Evolutionary conservation across 2,329 filamentous ascomycete genomes (phyloP), one percentile per base, ranked within the genome.

Genomic region (Cladosporium sp.): DNA sequence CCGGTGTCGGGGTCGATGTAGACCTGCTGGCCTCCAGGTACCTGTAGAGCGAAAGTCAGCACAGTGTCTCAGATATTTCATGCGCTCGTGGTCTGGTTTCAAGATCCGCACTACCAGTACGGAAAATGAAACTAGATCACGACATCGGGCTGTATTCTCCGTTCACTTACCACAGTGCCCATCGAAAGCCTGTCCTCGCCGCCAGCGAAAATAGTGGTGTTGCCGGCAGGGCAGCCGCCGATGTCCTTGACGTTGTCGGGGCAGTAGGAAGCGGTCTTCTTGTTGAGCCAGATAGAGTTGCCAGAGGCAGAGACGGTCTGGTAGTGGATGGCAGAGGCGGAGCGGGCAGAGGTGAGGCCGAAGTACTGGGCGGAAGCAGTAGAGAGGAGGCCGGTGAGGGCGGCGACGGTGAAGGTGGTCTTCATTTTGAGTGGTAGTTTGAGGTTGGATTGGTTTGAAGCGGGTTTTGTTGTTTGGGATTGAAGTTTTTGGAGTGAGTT

Each of bases 1-100:
- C 76, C 76, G 44, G 66, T 70, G 21, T 62, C 49, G 15, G 72
- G 65, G 34, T 74, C 72, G 67, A 77, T 71, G 71, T 74, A 77
- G 59, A 74, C 68, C 65, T 70, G 69, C 67, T 76, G 74, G 49
- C 74, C 74, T 11, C 73, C 74, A 4, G 71, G 71, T 7, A 76
- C 75, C 34, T 24, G 24, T 24, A 24, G 24, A 24, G 24, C 24
- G 24, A 24, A 24, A 24, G 24, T 24, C 24, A 24, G 24, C 24
- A 24, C 24, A 24, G 24, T 24, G 24, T 24, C 24, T 24, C 24
- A 24, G 24, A 24, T 24, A 24, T 24, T 24, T 24, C 24, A 24
- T 24, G 24, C 24, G 24, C 24, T 24, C 24, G 24, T 24, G 24
- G 24, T 24, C 24, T 24, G 24, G 24, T 24, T 24, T 24, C 24